Evolutionary conservation across 2,329 filamentous ascomycete genomes (phyloP), one percentile per base, ranked within the genome.

Genomic region (Pseudocercospora crystallina): DNA sequence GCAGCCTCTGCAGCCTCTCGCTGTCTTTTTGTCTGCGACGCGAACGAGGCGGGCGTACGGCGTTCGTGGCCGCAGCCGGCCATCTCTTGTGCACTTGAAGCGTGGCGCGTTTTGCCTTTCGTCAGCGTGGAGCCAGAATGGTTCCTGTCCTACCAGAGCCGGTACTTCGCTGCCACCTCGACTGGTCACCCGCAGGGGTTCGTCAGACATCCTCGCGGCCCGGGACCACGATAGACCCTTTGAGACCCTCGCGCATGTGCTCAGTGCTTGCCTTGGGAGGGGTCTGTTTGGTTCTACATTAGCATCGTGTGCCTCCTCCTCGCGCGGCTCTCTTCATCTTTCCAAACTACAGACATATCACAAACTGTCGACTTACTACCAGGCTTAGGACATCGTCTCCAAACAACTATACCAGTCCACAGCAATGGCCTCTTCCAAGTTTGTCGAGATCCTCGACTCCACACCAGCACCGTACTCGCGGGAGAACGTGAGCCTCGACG

Each of bases 361-460:
- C 30, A 34, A 29, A 33, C 31, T 44, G n/a, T 7, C 42, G 32
- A 17, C 32, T 35, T 31, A 31, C 13, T 35, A 26, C 20, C 20
- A 26, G 20, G 20, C 3, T 7, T 7, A 26, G 20, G 7, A 26
- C 20, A 26, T 26, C 20, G 7, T 26, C 20, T 26, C 20, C 20
- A 26, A 26, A 26, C 20, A 26, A 26, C 26, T 7, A 11, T 32
- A 26, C 31, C 4, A 35, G 9, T 13, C 31, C 30, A 41, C 30
- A 43, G 48, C 41, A 34, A 69, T 68, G 66, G 50, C 65, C 10
- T 53, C 55, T 43, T 69, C 66, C 15, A 71, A 70, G 49, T 71
- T 71, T 44, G 61, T 66, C 44, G 68, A 71, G 48, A 62, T 67
- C 29, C 59, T 71, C 47, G 68, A 71, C 58, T 59, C 52, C 31